Evolutionary conservation across 129 eudicot species (phyloP).

Genomic region (Centella asiatica): DNA sequence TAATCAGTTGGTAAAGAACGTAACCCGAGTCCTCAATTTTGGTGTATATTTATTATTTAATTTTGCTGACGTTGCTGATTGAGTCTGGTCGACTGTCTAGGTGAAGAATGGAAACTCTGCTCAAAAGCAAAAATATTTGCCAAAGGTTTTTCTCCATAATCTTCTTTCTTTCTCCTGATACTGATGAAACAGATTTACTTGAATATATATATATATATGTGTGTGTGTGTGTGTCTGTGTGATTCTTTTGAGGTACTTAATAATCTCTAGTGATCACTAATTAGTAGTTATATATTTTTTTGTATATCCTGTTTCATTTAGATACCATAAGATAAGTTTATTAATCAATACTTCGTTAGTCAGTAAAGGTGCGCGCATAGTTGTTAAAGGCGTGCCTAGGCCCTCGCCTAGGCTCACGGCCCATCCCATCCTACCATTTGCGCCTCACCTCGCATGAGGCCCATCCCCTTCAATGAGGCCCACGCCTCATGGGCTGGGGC

Average conservation of each 20-base stretch:
- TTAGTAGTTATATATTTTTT: no score
- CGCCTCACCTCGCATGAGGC: no score
- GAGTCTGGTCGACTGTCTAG: slow-evolving; percentile 35
- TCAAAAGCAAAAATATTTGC: slow-evolving; percentile 84
- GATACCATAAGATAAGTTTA: no score
- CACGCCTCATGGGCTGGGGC: no score
- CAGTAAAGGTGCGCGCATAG: no score
- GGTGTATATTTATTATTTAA: background rate
- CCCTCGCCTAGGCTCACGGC: no score
- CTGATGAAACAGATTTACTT: background rate
- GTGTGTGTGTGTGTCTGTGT: background rate
- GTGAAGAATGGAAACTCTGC: slow-evolving; percentile 85
- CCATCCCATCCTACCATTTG: no score
- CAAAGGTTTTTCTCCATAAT: slow-evolving; percentile 52
- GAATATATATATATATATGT: background rate
- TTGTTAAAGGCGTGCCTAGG: no score
- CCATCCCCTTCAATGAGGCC: no score
- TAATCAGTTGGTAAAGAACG: slow-evolving; percentile 75
- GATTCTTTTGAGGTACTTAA: background rate
- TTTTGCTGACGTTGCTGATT: slow-evolving; percentile 5
- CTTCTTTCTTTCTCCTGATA: background rate
- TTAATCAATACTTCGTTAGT: no score
- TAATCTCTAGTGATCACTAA: no score
- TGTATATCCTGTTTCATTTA: no score
- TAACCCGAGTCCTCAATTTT: slow-evolving; percentile 6